Conservation (phyloP, 495 filamentous ascomycete genomes). For the Hyaloscypha hepaticicola region DNA sequence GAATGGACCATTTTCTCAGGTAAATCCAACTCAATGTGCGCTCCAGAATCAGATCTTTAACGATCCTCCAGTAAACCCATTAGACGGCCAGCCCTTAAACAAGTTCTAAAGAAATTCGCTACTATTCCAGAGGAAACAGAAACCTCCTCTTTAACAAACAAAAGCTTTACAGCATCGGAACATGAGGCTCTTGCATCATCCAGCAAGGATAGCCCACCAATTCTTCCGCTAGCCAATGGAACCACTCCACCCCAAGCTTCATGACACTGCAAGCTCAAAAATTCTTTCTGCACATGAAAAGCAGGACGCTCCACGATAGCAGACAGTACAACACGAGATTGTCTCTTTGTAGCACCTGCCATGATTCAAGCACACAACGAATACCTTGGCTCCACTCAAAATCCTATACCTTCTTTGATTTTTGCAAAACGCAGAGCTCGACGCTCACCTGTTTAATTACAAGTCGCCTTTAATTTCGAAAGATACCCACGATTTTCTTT, state of each 20-base stretch:
- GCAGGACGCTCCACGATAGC: not conserved
- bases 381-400: not conserved
- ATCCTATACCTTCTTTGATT: not conserved
- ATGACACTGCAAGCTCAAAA: not conserved
- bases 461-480: constrained; percentile 1
- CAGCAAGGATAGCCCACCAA: not conserved
- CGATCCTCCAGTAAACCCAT: constrained; percentile 64
- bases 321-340: not conserved
- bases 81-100: constrained; percentile 75
- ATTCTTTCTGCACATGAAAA: not conserved
- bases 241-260: not conserved
- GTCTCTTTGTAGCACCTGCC: not conserved
- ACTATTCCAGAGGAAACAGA: constrained; percentile 56
- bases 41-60: not conserved
- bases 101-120: constrained; percentile 70
- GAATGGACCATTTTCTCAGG: constrained; percentile 68
- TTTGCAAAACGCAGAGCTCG: not conserved
- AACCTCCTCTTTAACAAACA: constrained; percentile 15
- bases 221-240: not conserved
- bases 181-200: not conserved
- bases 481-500: constrained; percentile 12
- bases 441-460: not conserved
- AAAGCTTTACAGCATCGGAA: constrained; percentile 11
- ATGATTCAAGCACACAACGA: not conserved
- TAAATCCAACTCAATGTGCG: not conserved